Base-by-base conservation (phyloP, 257 asterid species). In the Cordia subcordata region DNA sequence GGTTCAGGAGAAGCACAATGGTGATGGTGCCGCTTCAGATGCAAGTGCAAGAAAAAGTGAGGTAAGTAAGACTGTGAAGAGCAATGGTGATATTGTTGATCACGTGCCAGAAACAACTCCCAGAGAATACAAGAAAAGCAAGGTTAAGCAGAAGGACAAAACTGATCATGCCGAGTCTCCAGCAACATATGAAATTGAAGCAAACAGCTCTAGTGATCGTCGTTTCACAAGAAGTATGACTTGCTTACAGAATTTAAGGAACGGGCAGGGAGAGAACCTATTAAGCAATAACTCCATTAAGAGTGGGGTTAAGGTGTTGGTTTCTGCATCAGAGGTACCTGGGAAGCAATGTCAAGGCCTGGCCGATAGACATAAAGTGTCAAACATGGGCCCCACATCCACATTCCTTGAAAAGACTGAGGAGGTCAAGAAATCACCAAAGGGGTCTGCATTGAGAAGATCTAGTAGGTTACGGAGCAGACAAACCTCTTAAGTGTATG, bases 141-240 rank as follows among this genome's bases (percentile, higher is more conserved):
- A 44, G 33, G 49, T 17, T 32, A 52, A 42, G 13, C 12, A 15
- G 49, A 44, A 64, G 49, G 47, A 12, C 21, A 40, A 18, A 33
- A 47, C 47, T 42, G 47, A 10, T 42, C 12, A 42, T 42, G 1
- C 12, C 10, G 6, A 3, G 6, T 27, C 35, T 27, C 35, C 35
- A 27, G 35, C 35, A 27, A 6, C 35, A 27, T 27, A 53, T 21
- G 38, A 13, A 17, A 13, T 20, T n/a, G 58, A 45, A 40, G 45
- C 42, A 17, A 27, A 57, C 19, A 40, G 22, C 46, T 20, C 8
- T 13, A 65, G 62, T 35, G 68, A 61, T 19, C 63, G 74, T 35
- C 73, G 73, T 66, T 56, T 69, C 42, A 78, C 85, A 35, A 71
- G 86, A 71, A 74, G 84, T 49, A 75, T 61, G 64, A 60, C 75